Conservation (phyloP, 2,329 filamentous ascomycete species). For the Sphaerulina vaccinii region DNA sequence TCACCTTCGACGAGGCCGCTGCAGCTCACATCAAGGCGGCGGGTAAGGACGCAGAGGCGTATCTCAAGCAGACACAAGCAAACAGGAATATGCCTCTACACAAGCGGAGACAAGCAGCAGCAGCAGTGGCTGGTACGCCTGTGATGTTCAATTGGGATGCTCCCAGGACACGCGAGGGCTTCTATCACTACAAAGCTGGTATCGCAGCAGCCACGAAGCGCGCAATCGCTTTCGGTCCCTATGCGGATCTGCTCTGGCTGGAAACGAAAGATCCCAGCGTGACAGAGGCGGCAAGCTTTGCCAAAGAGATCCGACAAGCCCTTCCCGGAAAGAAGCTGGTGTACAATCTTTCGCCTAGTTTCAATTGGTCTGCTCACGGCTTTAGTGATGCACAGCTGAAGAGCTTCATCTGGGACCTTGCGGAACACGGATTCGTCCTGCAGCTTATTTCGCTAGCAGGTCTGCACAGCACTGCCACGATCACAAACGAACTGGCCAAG, state of each 20-base stretch:
- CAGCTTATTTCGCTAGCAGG: conserved; percentile 65
- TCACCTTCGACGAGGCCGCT: conserved; percentile 83
- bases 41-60: conserved; percentile 31
- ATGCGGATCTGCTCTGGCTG: conserved; percentile 93
- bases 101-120: conserved; percentile 71
- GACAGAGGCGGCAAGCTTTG: conserved; percentile 70
- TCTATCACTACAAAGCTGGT: conserved; percentile 85
- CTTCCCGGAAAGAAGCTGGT: conserved; percentile 84
- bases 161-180: conserved; percentile 88
- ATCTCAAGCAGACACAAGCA: conserved; percentile 40
- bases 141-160: conserved; percentile 88
- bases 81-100: conserved; percentile 76
- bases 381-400: conserved; percentile 80
- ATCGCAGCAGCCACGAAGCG: conserved; percentile 88
- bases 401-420: conserved; percentile 95
- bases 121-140: conserved; percentile 62
- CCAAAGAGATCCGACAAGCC: conserved; percentile 67
- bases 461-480: conserved; percentile 62
- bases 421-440: conserved; percentile 73
- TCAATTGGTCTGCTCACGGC: conserved; percentile 98
- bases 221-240: conserved; percentile 85
- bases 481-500: conserved; percentile 71
- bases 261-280: conserved; percentile 91
- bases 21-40: conserved; percentile 37
- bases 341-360: conserved; percentile 93